Evolutionary conservation across 352 stramenopile species (phyloP).

Genomic region (Pythium monospermum): DNA sequence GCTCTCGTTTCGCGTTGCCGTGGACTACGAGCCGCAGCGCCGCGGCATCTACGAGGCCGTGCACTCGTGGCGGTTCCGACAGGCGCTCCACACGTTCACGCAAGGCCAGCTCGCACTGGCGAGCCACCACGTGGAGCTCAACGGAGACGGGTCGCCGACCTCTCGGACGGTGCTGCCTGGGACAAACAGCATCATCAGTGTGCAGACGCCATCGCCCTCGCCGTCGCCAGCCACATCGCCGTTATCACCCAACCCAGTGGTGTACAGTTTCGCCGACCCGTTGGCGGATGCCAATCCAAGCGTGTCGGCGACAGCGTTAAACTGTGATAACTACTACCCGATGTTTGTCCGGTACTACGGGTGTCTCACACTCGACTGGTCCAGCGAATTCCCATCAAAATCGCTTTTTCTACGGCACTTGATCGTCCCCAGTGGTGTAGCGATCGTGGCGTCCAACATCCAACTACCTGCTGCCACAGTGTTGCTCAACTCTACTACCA

Average conservation of each 20-base stretch:
- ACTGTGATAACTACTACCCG: too few species aligned
- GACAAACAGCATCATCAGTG: too few species aligned
- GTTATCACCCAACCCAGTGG: too few species aligned
- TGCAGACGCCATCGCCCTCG: too few species aligned
- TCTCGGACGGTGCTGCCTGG: too few species aligned
- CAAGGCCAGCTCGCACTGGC: background rate
- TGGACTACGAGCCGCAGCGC: conserved; percentile 21
- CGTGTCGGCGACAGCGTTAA: too few species aligned
- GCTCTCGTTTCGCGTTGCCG: conserved; percentile 9
- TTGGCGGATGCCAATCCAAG: too few species aligned
- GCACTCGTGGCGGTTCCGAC: conserved; percentile 3
- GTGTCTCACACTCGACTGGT: conserved; percentile 11
- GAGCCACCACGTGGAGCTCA: background rate
- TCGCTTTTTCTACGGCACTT: conserved; percentile 7
- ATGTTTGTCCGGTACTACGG: conserved; percentile 1
- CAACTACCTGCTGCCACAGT: background rate
- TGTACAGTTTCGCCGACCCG: too few species aligned
- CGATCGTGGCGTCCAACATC: conserved; percentile 1
- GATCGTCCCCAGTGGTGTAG: background rate
- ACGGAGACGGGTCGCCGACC: too few species aligned
- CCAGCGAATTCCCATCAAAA: background rate
- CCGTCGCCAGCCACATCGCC: too few species aligned
- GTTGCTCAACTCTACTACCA: background rate
- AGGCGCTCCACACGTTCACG: conserved; percentile 2
- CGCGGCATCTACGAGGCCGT: conserved; percentile 8